These are phyloP conservation scores for Eucalyptus leucophloia DNA, from an alignment of 345 rosid species.

Conservation along the genomic window DNA sequence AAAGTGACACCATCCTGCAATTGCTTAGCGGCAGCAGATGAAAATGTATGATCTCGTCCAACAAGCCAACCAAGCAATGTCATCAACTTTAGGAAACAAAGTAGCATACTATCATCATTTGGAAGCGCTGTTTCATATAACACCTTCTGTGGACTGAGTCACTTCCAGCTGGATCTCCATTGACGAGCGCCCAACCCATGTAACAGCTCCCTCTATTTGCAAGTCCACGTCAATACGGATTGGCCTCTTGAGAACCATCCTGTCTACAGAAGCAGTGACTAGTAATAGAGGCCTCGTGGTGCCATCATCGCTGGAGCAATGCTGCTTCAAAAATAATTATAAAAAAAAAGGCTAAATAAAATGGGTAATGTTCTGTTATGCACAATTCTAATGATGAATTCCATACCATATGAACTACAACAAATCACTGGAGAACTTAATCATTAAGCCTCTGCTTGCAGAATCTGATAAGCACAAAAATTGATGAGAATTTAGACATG, in stretches of 20 bases:
- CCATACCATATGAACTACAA: background rate
- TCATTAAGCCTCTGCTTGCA: background rate
- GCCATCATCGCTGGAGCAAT: slow-evolving; percentile 47
- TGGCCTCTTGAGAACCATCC: slow-evolving; percentile 41
- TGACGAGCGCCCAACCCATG: slow-evolving; percentile 83
- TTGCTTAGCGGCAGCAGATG: background rate
- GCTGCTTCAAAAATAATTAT: slow-evolving; percentile 36
- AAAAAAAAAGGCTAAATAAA: background rate
- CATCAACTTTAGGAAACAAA: background rate
- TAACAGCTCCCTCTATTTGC: slow-evolving; percentile 58
- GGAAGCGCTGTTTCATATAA: background rate
- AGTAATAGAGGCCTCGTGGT: slow-evolving; percentile 46
- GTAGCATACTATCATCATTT: background rate
- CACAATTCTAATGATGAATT: no score
- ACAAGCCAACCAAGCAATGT: background rate
- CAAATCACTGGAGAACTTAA: background rate
- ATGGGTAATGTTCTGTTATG: fast-evolving
- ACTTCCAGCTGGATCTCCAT: slow-evolving; percentile 85
- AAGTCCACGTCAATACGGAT: slow-evolving; percentile 9
- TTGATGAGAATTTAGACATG: background rate
- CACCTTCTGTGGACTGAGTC: slow-evolving; percentile 36
- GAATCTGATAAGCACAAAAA: fast-evolving
- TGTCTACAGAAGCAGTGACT: slow-evolving; percentile 93
- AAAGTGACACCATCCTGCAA: background rate
- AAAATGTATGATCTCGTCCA: background rate